Evolutionary conservation across 441 rosid species (phyloP), one percentile per base, ranked within the genome.

Genomic region (Hura crepitans): DNA sequence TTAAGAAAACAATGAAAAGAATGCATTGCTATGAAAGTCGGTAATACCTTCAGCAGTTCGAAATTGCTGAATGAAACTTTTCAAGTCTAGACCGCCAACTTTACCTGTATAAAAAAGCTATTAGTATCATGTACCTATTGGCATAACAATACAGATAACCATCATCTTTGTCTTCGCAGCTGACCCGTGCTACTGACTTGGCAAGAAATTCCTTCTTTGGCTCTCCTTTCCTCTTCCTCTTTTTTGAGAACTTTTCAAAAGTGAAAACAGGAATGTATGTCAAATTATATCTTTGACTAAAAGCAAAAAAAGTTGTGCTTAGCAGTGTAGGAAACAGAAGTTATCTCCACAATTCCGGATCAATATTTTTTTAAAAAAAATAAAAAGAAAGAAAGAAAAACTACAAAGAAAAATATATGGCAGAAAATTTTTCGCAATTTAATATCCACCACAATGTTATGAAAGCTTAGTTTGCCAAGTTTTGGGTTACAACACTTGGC

Each of bases 141-240:
- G 20, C 43, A 30, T 45, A 70, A 68, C 35, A 35, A 65, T 10
- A 39, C 33, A 63, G 35, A 59, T 22, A 56, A 70, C 27, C 73
- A 63, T 22, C 50, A 68, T 11, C 18, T 37, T 65, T 68, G 64
- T 42, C 66, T 54, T 28, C 77, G 65, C 50, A 60, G 70, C 83
- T 75, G 54, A 86, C 87, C 84, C 76, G 83, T 60, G 81, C 71
- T 76, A 43, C 62, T 39, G 56, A 62, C 75, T 81, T 82, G 87
- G 62, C 77, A 80, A 43, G 79, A 65, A 75, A 77, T 75, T 73
- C 86, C 96, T 81, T 87, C 91, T 81, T 72, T 85, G 60, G 86
- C 85, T 80, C 75, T 92, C 82, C 76, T 92, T 79, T 90, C 91
- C 72, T 89, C 96, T 80, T 91, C 97, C 77, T 92, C 98, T 79